phyloP scores from a whole-genome alignment of 257 asterid genomes.

The Eucommia ulmoides region DNA sequence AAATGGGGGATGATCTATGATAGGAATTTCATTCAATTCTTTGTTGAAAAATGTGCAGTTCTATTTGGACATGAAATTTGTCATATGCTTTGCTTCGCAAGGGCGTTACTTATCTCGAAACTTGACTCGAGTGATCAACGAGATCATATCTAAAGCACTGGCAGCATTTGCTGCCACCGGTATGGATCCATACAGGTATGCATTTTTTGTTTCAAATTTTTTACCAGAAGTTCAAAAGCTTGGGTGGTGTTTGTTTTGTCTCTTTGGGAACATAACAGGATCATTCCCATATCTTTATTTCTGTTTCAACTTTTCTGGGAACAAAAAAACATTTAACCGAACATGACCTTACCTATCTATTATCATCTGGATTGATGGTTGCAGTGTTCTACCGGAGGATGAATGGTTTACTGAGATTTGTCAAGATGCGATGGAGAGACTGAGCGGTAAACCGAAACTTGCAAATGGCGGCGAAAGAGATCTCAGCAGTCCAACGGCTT shows the following conservation, averaged over 20 bases:
- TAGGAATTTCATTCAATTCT: slow-evolving; percentile 6
- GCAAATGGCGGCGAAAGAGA: slow-evolving; percentile 89
- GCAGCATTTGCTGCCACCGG: slow-evolving; percentile 78
- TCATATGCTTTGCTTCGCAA: slow-evolving; percentile 84
- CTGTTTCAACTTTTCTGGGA: too few relatives aligned
- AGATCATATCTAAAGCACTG: slow-evolving; percentile 71
- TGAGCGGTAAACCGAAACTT: slow-evolving; percentile 77
- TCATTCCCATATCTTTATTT: background rate
- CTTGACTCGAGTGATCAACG: slow-evolving; percentile 77
- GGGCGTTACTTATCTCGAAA: slow-evolving; percentile 95
- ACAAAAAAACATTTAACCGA: background rate
- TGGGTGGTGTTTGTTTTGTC: too few relatives aligned
- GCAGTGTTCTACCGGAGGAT: slow-evolving; percentile 89
- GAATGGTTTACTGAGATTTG: slow-evolving; percentile 83
- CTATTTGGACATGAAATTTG: slow-evolving; percentile 95
- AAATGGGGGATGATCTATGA: too few relatives aligned
- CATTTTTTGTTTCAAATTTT: background rate
- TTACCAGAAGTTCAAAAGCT: too few relatives aligned
- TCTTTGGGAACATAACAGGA: too few relatives aligned
- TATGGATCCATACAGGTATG: slow-evolving; percentile 85
- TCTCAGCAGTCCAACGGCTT: slow-evolving; percentile 91
- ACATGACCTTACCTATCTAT: too few relatives aligned
- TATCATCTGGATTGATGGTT: too few relatives aligned
- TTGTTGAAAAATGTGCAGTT: slow-evolving; percentile 47
- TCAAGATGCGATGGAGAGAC: slow-evolving; percentile 80